These are phyloP conservation scores for Saccharomycopsis capsularis DNA, from an alignment of 805 yeast species.

Conservation along the genomic window DNA sequence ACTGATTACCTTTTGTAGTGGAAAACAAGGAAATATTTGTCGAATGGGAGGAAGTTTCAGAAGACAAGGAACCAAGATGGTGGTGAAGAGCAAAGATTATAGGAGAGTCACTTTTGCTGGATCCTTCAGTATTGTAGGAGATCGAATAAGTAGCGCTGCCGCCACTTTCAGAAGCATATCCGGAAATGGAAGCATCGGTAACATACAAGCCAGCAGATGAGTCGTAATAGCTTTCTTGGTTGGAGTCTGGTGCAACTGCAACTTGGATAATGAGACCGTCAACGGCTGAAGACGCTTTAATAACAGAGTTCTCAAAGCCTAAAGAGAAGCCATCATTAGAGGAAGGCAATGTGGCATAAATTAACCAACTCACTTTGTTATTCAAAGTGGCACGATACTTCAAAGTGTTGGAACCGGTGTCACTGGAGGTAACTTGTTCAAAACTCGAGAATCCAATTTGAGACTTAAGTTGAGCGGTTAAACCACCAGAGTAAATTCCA, in stretches of 20 bases:
- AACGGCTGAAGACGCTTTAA: slow-evolving; percentile 30
- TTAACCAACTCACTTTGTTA: slow-evolving; percentile 41
- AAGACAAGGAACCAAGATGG: slow-evolving; percentile 34
- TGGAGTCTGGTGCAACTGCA: slow-evolving; percentile 30
- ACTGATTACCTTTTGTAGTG: slow-evolving; percentile 45
- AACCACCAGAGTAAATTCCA: slow-evolving; percentile 41
- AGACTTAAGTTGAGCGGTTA: slow-evolving; percentile 24
- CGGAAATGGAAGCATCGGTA: slow-evolving; percentile 40
- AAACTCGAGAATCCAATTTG: slow-evolving; percentile 47
- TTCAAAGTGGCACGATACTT: slow-evolving; percentile 41
- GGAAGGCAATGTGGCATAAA: slow-evolving; percentile 35
- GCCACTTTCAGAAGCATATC: slow-evolving; percentile 37
- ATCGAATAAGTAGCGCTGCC: slow-evolving; percentile 41
- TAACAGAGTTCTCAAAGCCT: slow-evolving; percentile 29
- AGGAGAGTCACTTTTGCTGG: slow-evolving; percentile 33
- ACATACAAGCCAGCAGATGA: slow-evolving; percentile 66
- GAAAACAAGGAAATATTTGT: slow-evolving; percentile 41
- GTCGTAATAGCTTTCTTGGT: slow-evolving; percentile 36
- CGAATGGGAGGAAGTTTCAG: slow-evolving; percentile 26
- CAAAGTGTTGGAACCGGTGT: slow-evolving; percentile 31
- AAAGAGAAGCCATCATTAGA: slow-evolving; percentile 27
- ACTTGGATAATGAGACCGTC: slow-evolving; percentile 43
- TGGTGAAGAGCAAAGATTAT: slow-evolving; percentile 48
- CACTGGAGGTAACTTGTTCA: slow-evolving; percentile 32
- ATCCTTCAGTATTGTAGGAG: slow-evolving; percentile 42